Conservation (phyloP, 2,329 filamentous ascomycete genomes). For the Fusarium staphyleae region DNA sequence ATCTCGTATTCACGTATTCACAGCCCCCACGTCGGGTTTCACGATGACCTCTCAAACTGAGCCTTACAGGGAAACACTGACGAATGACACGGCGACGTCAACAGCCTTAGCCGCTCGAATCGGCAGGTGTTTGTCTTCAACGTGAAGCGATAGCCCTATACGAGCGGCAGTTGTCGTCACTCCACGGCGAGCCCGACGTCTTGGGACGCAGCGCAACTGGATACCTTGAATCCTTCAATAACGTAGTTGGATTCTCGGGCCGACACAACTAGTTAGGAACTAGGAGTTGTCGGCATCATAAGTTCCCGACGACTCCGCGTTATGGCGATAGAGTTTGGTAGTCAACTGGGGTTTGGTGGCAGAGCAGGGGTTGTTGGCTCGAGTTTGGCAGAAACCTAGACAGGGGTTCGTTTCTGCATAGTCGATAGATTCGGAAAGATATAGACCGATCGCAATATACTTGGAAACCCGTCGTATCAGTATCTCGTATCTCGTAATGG, state of each 20-base stretch:
- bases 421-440: slow-evolving; percentile 1
- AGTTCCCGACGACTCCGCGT: neutral
- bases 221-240: neutral
- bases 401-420: neutral
- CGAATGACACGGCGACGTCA: neutral
- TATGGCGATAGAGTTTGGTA: neutral
- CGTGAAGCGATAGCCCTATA: neutral
- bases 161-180: neutral
- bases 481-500: neutral
- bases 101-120: neutral
- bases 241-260: neutral
- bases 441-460: slow-evolving; percentile 3
- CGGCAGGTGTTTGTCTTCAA: neutral
- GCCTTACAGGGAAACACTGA: neutral
- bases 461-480: neutral
- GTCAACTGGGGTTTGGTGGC: neutral
- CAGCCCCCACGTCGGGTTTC: neutral
- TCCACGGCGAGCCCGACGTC: neutral
- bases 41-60: neutral
- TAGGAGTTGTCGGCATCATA: too few relatives aligned
- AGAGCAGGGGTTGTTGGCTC: neutral
- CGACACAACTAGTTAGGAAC: neutral
- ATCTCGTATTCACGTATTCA: neutral
- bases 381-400: neutral
- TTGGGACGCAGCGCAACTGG: neutral